Conservation (phyloP, 768 basidiomycete species). For the Phylloporus sp. region DNA sequence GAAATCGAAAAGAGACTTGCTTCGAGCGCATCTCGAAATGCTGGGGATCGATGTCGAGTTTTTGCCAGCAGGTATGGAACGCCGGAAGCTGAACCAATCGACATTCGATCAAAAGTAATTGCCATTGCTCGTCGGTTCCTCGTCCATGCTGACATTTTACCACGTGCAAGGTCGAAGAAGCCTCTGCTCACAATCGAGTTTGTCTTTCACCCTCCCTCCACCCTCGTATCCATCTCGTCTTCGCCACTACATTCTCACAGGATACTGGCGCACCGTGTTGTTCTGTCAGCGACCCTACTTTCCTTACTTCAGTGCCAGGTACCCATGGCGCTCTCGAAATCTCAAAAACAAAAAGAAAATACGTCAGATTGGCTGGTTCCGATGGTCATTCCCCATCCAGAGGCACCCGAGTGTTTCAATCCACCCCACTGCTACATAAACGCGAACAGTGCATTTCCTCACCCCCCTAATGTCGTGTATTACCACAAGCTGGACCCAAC, state of each 20-base stretch:
- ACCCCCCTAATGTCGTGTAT: slow-evolving; percentile 27
- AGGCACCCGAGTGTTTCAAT: slow-evolving; percentile 53
- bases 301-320: slow-evolving; percentile 46
- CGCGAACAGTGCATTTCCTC: slow-evolving; percentile 35
- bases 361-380: slow-evolving; percentile 53
- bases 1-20: slow-evolving; percentile 54
- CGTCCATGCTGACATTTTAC: slow-evolving; percentile 11
- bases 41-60: slow-evolving; percentile 72
- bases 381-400: slow-evolving; percentile 50
- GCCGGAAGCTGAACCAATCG: slow-evolving; percentile 73
- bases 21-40: slow-evolving; percentile 65
- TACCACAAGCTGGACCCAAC: slow-evolving; percentile 59
- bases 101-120: slow-evolving; percentile 77
- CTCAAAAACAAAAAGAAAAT: slow-evolving; percentile 45
- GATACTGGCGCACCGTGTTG: slow-evolving; percentile 64
- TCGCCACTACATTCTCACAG: slow-evolving; percentile 40
- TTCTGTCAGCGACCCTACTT: slow-evolving; percentile 45
- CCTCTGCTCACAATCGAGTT: slow-evolving; percentile 72
- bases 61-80: slow-evolving; percentile 80
- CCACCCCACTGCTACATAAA: slow-evolving; percentile 60
- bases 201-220: slow-evolving; percentile 56
- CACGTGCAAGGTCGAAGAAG: slow-evolving; percentile 52
- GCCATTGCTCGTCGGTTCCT: slow-evolving; percentile 15
- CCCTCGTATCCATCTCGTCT: slow-evolving; percentile 37
- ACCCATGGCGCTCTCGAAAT: slow-evolving; percentile 16